Evolutionary conservation across 2,329 filamentous ascomycete species (phyloP), one percentile per base, ranked within the genome.

Genomic region (Fusarium multiceps): DNA sequence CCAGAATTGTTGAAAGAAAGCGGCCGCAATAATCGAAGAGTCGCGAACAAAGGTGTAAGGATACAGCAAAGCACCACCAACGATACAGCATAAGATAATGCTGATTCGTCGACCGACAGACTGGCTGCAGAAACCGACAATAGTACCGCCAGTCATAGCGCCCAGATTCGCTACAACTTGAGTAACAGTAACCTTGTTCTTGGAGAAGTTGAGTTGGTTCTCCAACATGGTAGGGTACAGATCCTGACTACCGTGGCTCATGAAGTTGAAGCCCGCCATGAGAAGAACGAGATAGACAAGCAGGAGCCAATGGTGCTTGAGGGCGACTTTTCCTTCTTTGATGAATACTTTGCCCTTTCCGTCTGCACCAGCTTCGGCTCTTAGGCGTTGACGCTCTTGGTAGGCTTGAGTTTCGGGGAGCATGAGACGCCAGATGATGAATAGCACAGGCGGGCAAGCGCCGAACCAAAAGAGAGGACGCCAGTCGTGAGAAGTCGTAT

Each of bases 221-320:
- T 82, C 78, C 25, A 90, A 77, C 85, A 90, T 85, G 21, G 87
- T 89, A 4, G 87, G 87, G 71, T 89, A 89, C 28, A 90, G 76
- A 72, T 89, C 87, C 78, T 92, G 79, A 23, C 88, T 91, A 56
- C 92, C 92, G 76, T 94, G 92, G 20, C 90, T 92, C 92, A 96
- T 94, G 77, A 96, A 97, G 81, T 97, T 97, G 84, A 97, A 96
- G 6, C 93, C 93, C 3, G 93, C 91, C 93, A 97, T 97, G 41
- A 97, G 84, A 21, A 97, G 83, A 9, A 97, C 92, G 60, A 97
- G 84, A 80, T 97, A 97, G 37, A 89, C 82, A 59, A 97, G 83
- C 4, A 97, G 80, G 16, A 93, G 69, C 94, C 94, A 97, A 79
- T 97, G 93, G 13, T 88, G 87, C 79, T 88, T 90, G 30, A 97